Percentiles rank a stretch among this genome's conserved stretches.
Conservation (phyloP, 257 asterid genomes). For the Salvia hispanica region DNA sequence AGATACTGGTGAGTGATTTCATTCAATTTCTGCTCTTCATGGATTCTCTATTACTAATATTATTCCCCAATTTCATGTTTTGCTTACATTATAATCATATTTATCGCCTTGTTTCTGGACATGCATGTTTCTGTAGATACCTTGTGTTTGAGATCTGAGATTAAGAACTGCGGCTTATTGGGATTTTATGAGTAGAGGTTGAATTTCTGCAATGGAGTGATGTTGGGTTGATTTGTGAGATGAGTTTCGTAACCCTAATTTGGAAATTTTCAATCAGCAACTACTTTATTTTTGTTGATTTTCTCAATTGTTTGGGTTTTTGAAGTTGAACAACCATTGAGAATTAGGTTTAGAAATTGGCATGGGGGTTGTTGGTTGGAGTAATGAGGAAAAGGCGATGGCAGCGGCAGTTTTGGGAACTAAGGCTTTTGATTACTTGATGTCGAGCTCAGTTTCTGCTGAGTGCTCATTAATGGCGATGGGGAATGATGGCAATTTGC, state of each 20-base stretch:
- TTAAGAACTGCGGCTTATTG: constrained; percentile 29
- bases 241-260: constrained; percentile 34
- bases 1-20: constrained; percentile 51
- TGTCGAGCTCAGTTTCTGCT: constrained; percentile 67
- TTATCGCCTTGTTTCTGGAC: constrained; percentile 19
- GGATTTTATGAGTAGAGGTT: constrained; percentile 25
- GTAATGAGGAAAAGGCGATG: constrained; percentile 72
- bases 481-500: constrained; percentile 79
- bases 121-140: constrained; percentile 42
- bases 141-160: constrained; percentile 67
- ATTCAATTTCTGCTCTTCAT: constrained; percentile 16
- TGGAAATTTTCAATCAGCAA: constrained; percentile 25
- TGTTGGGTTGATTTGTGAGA: constrained; percentile 29
- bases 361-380: constrained; percentile 69
- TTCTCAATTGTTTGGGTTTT: constrained; percentile 19
- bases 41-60: not conserved
- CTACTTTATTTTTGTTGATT: constrained; percentile 21
- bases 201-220: constrained; percentile 32
- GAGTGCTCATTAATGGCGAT: constrained; percentile 79
- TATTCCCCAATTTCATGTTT: constrained; percentile 16
- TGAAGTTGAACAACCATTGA: not conserved
- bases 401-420: constrained; percentile 84
- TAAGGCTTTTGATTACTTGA: constrained; percentile 84
- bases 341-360: constrained; percentile 39
- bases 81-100: constrained; percentile 23